Conservation (phyloP, 805 yeast genomes). For the Ogataea populi-albae region DNA sequence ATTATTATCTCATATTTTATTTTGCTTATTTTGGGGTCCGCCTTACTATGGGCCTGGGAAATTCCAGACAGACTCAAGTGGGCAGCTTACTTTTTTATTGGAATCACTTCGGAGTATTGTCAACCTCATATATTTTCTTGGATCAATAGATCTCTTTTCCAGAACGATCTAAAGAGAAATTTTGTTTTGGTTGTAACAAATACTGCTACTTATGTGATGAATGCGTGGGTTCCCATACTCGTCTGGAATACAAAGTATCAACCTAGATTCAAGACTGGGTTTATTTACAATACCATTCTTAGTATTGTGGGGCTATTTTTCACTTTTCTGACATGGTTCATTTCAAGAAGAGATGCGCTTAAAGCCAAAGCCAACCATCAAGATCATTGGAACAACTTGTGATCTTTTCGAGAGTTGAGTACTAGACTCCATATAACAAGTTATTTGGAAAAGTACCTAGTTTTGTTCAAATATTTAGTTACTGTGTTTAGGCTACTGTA, state of each 20-base stretch:
- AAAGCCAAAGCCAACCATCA: constrained; percentile 33
- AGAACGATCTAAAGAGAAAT: constrained; percentile 44
- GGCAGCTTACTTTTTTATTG: constrained; percentile 47
- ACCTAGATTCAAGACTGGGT: constrained; percentile 39
- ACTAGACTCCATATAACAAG: too few species aligned
- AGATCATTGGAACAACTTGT: constrained; percentile 4
- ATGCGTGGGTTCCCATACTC: constrained; percentile 41
- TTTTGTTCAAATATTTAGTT: too few species aligned
- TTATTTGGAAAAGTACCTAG: too few species aligned
- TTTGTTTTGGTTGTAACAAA: constrained; percentile 40
- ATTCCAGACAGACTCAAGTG: constrained; percentile 49
- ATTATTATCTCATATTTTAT: constrained; percentile 39
- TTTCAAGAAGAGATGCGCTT: constrained; percentile 23
- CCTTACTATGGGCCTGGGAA: constrained; percentile 45
- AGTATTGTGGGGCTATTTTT: constrained; percentile 32
- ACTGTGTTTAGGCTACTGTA: too few species aligned
- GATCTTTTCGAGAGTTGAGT: too few species aligned
- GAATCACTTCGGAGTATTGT: constrained; percentile 49
- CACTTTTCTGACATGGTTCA: constrained; percentile 25
- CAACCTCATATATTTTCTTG: constrained; percentile 57
- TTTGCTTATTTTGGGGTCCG: constrained; percentile 41
- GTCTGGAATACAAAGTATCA: constrained; percentile 39
- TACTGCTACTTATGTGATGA: constrained; percentile 40
- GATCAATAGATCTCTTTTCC: constrained; percentile 46
- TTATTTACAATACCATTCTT: constrained; percentile 36